A percentile compares a stretch with the other conserved stretches of the same genome.
Evolutionary conservation across 139 green algal genomes (phyloP).

Genomic region (Closterium sp.): DNA sequence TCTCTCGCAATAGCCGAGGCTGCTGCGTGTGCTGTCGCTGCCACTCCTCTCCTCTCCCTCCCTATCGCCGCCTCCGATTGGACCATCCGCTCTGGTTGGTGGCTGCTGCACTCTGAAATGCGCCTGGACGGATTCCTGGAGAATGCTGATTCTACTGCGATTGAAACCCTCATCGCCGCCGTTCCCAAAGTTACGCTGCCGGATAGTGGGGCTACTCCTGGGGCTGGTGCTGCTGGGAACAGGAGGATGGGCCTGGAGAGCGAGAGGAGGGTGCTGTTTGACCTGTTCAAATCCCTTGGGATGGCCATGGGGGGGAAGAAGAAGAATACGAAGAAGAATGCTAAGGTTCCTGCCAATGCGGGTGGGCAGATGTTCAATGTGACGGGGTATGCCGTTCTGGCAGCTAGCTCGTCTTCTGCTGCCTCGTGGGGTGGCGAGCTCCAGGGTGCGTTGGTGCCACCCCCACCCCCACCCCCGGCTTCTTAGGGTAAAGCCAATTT

Average conservation of each 20-base stretch:
- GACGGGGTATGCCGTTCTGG: not conserved
- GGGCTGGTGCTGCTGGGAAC: not conserved
- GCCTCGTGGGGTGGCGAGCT: not conserved
- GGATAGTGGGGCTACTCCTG: not conserved
- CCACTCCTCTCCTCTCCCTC: not conserved
- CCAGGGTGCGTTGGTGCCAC: not conserved
- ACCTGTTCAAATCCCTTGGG: not conserved
- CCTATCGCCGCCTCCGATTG: not conserved
- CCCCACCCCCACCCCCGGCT: too few relatives aligned
- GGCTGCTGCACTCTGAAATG: not conserved
- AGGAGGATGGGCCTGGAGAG: not conserved
- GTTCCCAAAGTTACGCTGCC: not conserved
- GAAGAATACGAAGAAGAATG: not conserved
- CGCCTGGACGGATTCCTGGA: not conserved
- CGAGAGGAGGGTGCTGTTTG: not conserved
- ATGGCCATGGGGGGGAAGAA: not conserved
- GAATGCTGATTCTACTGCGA: not conserved
- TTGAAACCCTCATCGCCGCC: not conserved
- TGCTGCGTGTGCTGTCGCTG: not conserved
- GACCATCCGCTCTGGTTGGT: not conserved
- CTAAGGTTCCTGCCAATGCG: not conserved
- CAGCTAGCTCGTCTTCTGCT: not conserved
- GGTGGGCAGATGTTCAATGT: not conserved
- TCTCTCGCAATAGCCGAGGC: not conserved
- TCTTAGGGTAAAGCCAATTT: too few relatives aligned